phyloP scores from a whole-genome alignment of 2,329 filamentous ascomycete species.

The Phyllachora maydis region DNA sequence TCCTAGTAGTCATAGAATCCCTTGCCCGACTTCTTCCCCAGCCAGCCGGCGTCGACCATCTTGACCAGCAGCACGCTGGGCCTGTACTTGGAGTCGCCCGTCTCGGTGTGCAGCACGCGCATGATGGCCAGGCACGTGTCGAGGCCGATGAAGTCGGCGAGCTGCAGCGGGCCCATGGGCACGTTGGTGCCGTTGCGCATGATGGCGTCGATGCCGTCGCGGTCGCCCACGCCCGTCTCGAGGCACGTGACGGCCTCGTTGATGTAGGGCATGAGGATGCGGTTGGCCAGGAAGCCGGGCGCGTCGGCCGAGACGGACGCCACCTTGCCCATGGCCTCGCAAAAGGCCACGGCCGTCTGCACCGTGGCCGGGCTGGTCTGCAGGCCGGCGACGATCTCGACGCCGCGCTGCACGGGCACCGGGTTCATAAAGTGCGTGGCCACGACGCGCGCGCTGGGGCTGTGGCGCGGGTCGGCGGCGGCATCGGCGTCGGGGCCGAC shows the following conservation, averaged over 20 bases:
- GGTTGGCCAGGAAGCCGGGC: conserved; percentile 87
- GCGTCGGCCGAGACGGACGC: conserved; percentile 72
- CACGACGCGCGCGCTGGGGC: conserved; percentile 71
- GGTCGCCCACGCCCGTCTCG: conserved; percentile 74
- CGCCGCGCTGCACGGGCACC: conserved; percentile 87
- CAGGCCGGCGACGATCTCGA: conserved; percentile 89
- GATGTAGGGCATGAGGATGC: conserved; percentile 98
- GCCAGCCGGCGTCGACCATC: conserved; percentile 96
- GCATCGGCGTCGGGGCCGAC: too few species aligned
- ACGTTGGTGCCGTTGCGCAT: conserved; percentile 99
- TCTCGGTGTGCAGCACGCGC: conserved; percentile 81
- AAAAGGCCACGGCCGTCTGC: conserved; percentile 66
- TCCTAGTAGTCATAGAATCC: conserved; percentile 93
- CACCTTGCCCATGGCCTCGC: conserved; percentile 84
- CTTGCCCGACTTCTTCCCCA: conserved; percentile 93
- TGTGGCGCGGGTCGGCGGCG: conserved; percentile 67
- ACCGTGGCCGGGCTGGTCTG: conserved; percentile 75
- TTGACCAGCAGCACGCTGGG: conserved; percentile 73
- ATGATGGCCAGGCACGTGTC: conserved; percentile 96
- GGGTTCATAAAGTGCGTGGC: conserved; percentile 99
- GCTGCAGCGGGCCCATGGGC: conserved; percentile 83
- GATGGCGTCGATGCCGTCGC: conserved; percentile 86
- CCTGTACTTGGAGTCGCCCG: conserved; percentile 88
- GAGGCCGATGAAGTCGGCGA: conserved; percentile 93
- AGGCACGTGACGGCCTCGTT: conserved; percentile 95